Conservation (phyloP, 805 yeast genomes). For the Metschnikowia aberdeeniae region DNA sequence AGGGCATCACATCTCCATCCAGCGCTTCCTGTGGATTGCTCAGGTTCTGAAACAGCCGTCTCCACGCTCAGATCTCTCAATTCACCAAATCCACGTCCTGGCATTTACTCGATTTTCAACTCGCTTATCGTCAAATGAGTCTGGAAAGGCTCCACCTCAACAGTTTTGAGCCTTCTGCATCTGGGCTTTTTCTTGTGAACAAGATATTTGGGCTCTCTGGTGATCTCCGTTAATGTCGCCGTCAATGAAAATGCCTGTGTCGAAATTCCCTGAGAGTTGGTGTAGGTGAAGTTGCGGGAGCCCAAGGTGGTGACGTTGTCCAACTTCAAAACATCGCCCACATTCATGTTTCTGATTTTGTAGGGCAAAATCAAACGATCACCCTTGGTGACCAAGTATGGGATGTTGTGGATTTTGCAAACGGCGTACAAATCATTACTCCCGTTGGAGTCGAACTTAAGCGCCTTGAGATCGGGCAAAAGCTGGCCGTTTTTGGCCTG, state of each 20-base stretch:
- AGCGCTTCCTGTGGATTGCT: too few species aligned
- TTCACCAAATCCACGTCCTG: not conserved
- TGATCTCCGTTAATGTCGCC: conserved; percentile 83
- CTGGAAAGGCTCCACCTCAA: conserved; percentile 67
- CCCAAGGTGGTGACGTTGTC: conserved; percentile 80
- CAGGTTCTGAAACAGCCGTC: too few species aligned
- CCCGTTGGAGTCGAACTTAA: conserved; percentile 60
- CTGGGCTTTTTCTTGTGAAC: conserved; percentile 60
- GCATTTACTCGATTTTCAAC: conserved; percentile 31
- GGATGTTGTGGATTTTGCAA: conserved; percentile 74
- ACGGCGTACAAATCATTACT: conserved; percentile 67
- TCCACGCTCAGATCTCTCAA: too few species aligned
- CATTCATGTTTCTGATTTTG: conserved; percentile 65
- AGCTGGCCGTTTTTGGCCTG: not conserved
- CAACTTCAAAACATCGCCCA: conserved; percentile 78
- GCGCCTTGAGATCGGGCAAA: conserved; percentile 48
- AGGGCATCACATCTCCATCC: not conserved
- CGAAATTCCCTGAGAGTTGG: conserved; percentile 37
- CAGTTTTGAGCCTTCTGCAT: conserved; percentile 73
- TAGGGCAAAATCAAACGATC: conserved; percentile 80
- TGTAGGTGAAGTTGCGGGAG: conserved; percentile 70
- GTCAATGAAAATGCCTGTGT: conserved; percentile 58
- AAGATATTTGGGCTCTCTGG: conserved; percentile 68
- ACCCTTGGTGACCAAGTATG: conserved; percentile 87
- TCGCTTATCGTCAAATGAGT: conserved; percentile 78